Evolutionary conservation across 2,329 filamentous ascomycete species (phyloP), one percentile per base, ranked within the genome.

Genomic region (Aspergillus unguis): DNA sequence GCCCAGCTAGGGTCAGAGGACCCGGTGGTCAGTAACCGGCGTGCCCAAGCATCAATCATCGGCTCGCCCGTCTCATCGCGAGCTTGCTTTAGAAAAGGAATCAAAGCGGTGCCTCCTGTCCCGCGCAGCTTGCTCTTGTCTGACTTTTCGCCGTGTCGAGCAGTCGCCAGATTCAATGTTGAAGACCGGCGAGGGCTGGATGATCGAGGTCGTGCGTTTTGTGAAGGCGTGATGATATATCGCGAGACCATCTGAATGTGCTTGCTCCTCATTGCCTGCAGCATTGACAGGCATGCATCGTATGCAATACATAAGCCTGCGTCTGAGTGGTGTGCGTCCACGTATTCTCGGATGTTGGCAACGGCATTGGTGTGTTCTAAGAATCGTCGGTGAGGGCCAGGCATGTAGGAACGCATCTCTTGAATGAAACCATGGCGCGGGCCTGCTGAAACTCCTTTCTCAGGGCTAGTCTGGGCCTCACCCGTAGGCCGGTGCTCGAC

Each of bases 381-480:
- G 74, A 99, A 99, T 37, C 88, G 85, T 3, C 91, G 87, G 67
- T 99, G 94, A 0, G 88, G 84, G 0, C 91, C 92, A 0, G 94
- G 94, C 94, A 99, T 99, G 74, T 99, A 99, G 42, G 83, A 83
- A 53, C 92, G 87, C 94, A 99, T 99, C 60, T 99, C 94, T 66
- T 88, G 85, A 66, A 99, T 92, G 75, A 99, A 99, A 65, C 94
- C 95, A 74, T 96, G 85, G 37, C 81, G 79, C 4, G 84, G 80
- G 26, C 80, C 76, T 33, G 77, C 75, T 1, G 73, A 67, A 49
- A 75, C 74, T 9, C 73, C 71, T 11, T 66, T 64, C 40, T 81
- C 80, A 5, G 62, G 9, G 75, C 71, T 43, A 75, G 75, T 50
- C 62, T 63, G 49, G 60, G 66, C 86, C 60, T 89, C 84, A 36